Conservation (phyloP, 169 alveolate genomes). For the Neospora caninum region DNA sequence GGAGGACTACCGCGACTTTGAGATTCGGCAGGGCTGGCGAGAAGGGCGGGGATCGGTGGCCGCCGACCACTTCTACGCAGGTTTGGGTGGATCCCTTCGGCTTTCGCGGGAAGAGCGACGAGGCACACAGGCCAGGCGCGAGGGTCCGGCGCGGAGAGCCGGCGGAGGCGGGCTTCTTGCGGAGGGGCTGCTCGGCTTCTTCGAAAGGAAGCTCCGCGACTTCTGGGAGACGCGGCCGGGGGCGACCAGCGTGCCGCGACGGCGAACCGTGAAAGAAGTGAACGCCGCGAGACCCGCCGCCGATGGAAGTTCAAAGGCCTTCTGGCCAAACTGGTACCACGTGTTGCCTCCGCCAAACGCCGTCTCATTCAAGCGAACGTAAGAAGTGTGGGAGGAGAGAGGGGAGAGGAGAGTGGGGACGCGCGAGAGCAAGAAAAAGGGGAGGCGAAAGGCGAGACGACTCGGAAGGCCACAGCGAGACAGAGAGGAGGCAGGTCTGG, state of each 20-base stretch:
- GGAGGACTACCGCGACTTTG: neutral
- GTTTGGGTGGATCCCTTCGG: neutral
- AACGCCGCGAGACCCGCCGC: neutral
- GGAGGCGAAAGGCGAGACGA: no score
- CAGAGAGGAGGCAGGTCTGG: no score
- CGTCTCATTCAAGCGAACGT: neutral
- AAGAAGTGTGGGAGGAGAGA: neutral
- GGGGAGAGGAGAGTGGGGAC: no score
- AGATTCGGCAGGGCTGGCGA: no score
- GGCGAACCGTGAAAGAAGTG: neutral
- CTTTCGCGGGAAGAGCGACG: neutral
- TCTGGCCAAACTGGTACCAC: slow-evolving; percentile 9
- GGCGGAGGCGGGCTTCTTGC: neutral
- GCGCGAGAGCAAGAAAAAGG: no score
- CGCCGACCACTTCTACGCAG: neutral
- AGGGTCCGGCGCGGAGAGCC: no score
- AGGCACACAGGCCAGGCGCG: no score
- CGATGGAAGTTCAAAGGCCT: neutral
- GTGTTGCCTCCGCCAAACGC: neutral
- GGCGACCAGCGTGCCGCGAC: neutral
- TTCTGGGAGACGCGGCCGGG: neutral
- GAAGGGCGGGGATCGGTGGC: neutral
- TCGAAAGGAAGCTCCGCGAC: neutral
- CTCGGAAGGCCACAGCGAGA: no score
- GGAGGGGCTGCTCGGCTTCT: neutral